Conservation (phyloP, 495 filamentous ascomycete species). For the Penicillium canariense region DNA sequence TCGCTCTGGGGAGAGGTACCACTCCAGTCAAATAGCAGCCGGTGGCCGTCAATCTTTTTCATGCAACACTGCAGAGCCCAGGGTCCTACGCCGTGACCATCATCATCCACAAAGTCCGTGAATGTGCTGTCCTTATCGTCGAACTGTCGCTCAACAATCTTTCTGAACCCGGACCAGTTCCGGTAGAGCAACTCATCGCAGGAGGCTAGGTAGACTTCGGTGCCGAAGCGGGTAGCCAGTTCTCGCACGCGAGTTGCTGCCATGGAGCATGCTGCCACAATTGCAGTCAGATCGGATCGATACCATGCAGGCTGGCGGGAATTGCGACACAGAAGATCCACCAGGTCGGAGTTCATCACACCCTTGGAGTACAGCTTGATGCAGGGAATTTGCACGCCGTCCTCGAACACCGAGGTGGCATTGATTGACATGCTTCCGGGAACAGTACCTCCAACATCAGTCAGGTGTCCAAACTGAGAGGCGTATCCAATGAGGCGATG, state of each 20-base stretch:
- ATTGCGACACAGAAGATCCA: slow-evolving; percentile 47
- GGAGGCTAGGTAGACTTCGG: slow-evolving; percentile 42
- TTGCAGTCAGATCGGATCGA: slow-evolving; percentile 45
- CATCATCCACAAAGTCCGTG: slow-evolving; percentile 52
- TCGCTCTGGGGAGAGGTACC: slow-evolving; percentile 48
- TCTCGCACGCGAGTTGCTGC: slow-evolving; percentile 43
- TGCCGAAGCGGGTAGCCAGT: slow-evolving; percentile 44
- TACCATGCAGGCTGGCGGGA: slow-evolving; percentile 52
- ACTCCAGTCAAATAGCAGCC: slow-evolving; percentile 46
- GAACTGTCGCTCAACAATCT: slow-evolving; percentile 46
- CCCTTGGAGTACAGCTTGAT: slow-evolving; percentile 47
- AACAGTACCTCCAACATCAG: slow-evolving; percentile 50
- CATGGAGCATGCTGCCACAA: slow-evolving; percentile 48
- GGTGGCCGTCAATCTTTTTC: slow-evolving; percentile 34
- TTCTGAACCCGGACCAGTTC: slow-evolving; percentile 41
- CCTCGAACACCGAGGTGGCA: slow-evolving; percentile 49
- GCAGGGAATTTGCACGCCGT: slow-evolving; percentile 51
- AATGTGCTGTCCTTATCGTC: slow-evolving; percentile 41
- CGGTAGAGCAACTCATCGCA: slow-evolving; percentile 43
- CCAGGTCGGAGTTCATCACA: slow-evolving; percentile 41
- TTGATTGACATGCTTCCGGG: slow-evolving; percentile 54
- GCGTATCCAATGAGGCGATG: slow-evolving; percentile 45
- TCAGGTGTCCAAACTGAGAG: slow-evolving; percentile 52
- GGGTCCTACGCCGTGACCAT: slow-evolving; percentile 48
- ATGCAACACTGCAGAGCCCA: slow-evolving; percentile 50